These are phyloP conservation scores for Sambucus nigra DNA, from an alignment of 129 eudicot species.

Conservation along the genomic window DNA sequence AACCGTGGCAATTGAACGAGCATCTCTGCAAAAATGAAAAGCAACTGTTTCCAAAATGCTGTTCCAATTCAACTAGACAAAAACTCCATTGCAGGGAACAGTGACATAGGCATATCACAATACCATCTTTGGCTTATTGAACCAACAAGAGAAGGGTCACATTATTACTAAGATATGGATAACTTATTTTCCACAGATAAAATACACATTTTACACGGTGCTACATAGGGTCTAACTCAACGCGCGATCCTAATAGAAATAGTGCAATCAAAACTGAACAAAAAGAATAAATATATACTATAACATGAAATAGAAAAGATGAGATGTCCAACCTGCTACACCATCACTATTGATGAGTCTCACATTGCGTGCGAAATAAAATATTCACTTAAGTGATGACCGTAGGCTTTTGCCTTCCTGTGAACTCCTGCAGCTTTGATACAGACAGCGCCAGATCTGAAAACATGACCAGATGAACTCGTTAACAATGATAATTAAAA, in stretches of 20 bases:
- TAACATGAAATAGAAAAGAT: slow-evolving; percentile 14
- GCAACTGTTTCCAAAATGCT: too few species aligned
- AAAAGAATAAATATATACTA: slow-evolving; percentile 13
- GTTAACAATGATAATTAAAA: neutral
- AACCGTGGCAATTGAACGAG: neutral
- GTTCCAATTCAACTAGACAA: too few species aligned
- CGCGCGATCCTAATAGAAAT: slow-evolving; percentile 1
- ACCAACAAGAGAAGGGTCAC: neutral
- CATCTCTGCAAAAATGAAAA: neutral
- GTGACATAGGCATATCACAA: neutral
- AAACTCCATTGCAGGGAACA: neutral
- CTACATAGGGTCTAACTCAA: slow-evolving; percentile 7
- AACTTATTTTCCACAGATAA: slow-evolving; percentile 1
- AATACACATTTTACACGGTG: slow-evolving; percentile 8
- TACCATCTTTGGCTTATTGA: neutral
- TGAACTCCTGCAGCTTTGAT: slow-evolving; percentile 89
- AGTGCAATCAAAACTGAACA: slow-evolving; percentile 13
- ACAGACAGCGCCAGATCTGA: slow-evolving; percentile 80
- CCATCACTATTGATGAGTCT: slow-evolving; percentile 14
- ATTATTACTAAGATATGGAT: neutral
- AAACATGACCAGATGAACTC: slow-evolving; percentile 9
- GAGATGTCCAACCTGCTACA: slow-evolving; percentile 27
- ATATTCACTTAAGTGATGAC: slow-evolving; percentile 59
- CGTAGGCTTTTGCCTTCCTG: slow-evolving; percentile 96
- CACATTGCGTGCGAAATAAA: slow-evolving; percentile 1